A percentile compares a stretch with the other conserved stretches of the same genome.
Conservation (phyloP, 108 stramenopile species). For the Cyclotella kingstonii region DNA sequence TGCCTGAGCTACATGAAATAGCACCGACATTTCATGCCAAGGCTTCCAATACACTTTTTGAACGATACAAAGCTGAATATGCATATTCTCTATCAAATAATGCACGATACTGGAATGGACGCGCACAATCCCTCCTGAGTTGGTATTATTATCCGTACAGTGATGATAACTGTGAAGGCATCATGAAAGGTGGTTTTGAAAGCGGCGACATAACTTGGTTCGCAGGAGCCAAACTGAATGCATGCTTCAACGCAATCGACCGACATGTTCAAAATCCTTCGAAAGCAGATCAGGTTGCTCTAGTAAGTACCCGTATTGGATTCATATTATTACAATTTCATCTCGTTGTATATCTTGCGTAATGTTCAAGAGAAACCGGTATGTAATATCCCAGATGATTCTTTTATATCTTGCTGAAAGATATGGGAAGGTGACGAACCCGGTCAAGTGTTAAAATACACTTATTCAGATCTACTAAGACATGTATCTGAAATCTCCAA, state of each 20-base stretch:
- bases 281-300: slow-evolving; percentile 57
- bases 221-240: slow-evolving; percentile 64
- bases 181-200: slow-evolving; percentile 40
- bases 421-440: slow-evolving; percentile 85
- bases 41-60: slow-evolving; percentile 18
- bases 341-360: not conserved
- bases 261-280: slow-evolving; percentile 36
- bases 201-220: slow-evolving; percentile 77
- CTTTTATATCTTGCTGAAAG: slow-evolving; percentile 4
- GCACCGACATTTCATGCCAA: slow-evolving; percentile 29
- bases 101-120: slow-evolving; percentile 37
- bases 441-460: slow-evolving; percentile 40
- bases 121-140: slow-evolving; percentile 29
- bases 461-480: slow-evolving; percentile 60
- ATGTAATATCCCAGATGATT: too few species aligned
- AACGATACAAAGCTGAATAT: slow-evolving; percentile 37
- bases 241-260: slow-evolving; percentile 71
- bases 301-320: too few species aligned
- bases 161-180: slow-evolving; percentile 19
- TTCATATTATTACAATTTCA: too few species aligned
- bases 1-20: slow-evolving; percentile 39
- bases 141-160: slow-evolving; percentile 42
- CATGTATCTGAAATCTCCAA: slow-evolving; percentile 55
- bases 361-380: not conserved
- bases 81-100: slow-evolving; percentile 25